These are phyloP conservation scores for Plasmopara viticola DNA, from an alignment of 352 stramenopile species.

Conservation along the genomic window DNA sequence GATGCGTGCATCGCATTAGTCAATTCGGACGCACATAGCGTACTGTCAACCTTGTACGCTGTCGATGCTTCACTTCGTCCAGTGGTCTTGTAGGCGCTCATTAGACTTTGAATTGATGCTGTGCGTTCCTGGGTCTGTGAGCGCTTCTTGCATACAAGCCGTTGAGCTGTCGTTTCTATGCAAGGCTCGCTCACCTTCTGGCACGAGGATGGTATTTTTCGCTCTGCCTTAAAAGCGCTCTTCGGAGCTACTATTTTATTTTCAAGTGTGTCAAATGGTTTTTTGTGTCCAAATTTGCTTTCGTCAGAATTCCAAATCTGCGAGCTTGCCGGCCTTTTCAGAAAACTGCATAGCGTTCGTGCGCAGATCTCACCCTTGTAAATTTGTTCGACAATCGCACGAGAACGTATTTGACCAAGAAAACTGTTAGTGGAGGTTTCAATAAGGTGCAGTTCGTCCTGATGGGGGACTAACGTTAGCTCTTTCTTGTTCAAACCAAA, in stretches of 20 bases:
- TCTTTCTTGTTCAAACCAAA: slow-evolving; percentile 12
- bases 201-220: slow-evolving; percentile 2
- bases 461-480: slow-evolving; percentile 9
- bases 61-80: neutral
- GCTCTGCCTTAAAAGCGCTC: neutral
- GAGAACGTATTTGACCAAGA: slow-evolving; percentile 29
- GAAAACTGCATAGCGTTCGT: slow-evolving; percentile 24
- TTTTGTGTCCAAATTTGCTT: neutral
- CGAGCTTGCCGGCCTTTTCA: slow-evolving; percentile 6
- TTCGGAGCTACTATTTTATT: slow-evolving; percentile 1
- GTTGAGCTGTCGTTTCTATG: slow-evolving; percentile 7
- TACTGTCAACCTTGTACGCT: neutral
- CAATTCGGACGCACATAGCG: no score
- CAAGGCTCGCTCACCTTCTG: slow-evolving; percentile 7
- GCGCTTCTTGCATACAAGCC: slow-evolving; percentile 22
- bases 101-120: slow-evolving; percentile 18
- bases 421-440: slow-evolving; percentile 33
- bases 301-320: slow-evolving; percentile 5
- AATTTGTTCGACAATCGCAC: slow-evolving; percentile 37
- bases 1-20: no score
- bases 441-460: slow-evolving; percentile 28
- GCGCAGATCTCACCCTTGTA: slow-evolving; percentile 41
- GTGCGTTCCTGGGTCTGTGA: slow-evolving; percentile 19
- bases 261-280: neutral
- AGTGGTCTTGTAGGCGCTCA: slow-evolving; percentile 16